Percentiles rank a stretch among this genome's conserved stretches.
Evolutionary conservation across 805 yeast species (phyloP).

Genomic region (Ogataea salicorniae): DNA sequence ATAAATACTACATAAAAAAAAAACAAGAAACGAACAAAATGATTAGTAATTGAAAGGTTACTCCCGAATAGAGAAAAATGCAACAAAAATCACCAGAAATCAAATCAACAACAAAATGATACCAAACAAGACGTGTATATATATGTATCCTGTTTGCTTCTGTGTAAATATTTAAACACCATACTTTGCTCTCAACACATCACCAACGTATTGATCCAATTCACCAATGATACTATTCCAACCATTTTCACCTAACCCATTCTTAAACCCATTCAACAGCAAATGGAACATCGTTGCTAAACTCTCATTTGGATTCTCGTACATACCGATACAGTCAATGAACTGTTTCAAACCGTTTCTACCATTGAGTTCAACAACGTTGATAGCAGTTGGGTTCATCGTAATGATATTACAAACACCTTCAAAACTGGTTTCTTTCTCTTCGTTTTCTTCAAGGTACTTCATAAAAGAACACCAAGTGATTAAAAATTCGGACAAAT

Average conservation of each 20-base stretch:
- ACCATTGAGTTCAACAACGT: constrained; percentile 40
- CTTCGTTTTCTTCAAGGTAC: constrained; percentile 71
- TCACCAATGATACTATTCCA: constrained; percentile 22
- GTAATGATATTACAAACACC: constrained; percentile 75
- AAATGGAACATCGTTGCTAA: constrained; percentile 41
- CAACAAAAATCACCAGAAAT: neutral
- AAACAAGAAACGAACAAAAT: no score
- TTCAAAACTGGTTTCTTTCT: constrained; percentile 79
- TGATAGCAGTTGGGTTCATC: constrained; percentile 60
- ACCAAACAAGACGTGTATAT: neutral
- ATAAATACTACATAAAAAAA: no score
- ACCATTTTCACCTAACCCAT: constrained; percentile 38
- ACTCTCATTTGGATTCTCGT: constrained; percentile 44
- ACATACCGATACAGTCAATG: constrained; percentile 54
- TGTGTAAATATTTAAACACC: constrained; percentile 15
- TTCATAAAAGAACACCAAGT: constrained; percentile 71
- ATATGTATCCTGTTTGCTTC: neutral
- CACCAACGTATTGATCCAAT: constrained; percentile 22
- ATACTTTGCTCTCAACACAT: constrained; percentile 23
- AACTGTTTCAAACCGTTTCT: constrained; percentile 46
- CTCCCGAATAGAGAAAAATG: no score
- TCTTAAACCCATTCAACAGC: constrained; percentile 41
- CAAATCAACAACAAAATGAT: neutral
- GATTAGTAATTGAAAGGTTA: no score
- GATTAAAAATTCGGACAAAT: constrained; percentile 50